Evolutionary conservation across 2,329 filamentous ascomycete species (phyloP), one percentile per base, ranked within the genome.

Genomic region (Periconia digitata): DNA sequence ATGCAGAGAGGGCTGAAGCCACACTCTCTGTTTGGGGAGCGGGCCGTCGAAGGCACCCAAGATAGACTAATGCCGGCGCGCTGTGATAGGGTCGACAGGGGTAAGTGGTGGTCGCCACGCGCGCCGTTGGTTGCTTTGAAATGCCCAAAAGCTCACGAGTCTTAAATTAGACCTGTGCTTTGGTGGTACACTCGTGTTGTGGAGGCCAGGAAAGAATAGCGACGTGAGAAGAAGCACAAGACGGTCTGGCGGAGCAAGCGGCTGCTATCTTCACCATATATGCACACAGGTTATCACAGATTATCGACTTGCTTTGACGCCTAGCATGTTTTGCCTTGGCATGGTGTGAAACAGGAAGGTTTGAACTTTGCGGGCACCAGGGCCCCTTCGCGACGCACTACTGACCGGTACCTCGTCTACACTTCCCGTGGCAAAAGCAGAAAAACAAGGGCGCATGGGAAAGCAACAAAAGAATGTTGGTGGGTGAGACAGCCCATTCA

Each of bases 71-170:
- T 32, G 32, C 16, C 6, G 39, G 29, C 10, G 45, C 20, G 29
- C 32, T 55, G 50, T 54, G 53, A 46, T 59, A 55, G 56, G 50
- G 23, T 32, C 24, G 24, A n/a, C 24, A 32, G 27, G 27, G 27
- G 27, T n/a, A n/a, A n/a, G n/a, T n/a, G n/a, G 4, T 15, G 27
- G 4, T 27, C 22, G 40, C 23, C 40, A 42, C 40, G 23, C 15
- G 40, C 24, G n/a, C n/a, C n/a, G n/a, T n/a, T n/a, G 12, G 27
- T 13, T 32, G 27, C 27, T 32, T 32, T 32, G 27, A 32, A 32
- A 32, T 32, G 27, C 27, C 8, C n/a, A 32, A 32, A 32, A 13
- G 27, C 27, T 8, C n/a, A 16, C 22, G 6, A 12, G 22, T 41
- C 39, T 21, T 38, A 21, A 38, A 38, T 17, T 38, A 17, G 13